A percentile compares a stretch with the other conserved stretches of the same genome.
These are phyloP conservation scores for Daldinia concentrica DNA, from an alignment of 495 filamentous ascomycete genomes.

Conservation along the genomic window DNA sequence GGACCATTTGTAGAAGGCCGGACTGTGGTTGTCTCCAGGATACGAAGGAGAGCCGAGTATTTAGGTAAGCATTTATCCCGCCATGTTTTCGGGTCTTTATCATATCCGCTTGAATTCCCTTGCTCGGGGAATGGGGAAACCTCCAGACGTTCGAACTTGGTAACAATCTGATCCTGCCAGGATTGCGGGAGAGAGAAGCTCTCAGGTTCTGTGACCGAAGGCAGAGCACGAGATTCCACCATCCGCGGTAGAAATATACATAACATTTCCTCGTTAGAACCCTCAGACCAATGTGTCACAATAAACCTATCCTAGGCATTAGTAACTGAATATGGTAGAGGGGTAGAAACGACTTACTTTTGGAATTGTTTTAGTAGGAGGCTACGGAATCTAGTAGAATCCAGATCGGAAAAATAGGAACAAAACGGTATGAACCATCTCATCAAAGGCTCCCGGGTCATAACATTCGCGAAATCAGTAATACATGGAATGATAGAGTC, in stretches of 20 bases:
- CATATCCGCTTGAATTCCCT: constrained; percentile 52
- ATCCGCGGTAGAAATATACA: constrained; percentile 76
- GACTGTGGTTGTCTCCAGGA: constrained; percentile 58
- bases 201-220: constrained; percentile 59
- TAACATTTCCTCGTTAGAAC: constrained; percentile 70
- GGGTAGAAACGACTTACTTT: constrained; percentile 59
- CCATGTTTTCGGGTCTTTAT: constrained; percentile 63
- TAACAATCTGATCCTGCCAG: constrained; percentile 75
- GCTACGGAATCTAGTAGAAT: constrained; percentile 76
- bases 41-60: constrained; percentile 61
- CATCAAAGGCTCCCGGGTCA: constrained; percentile 70
- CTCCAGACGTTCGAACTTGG: constrained; percentile 67
- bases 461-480: constrained; percentile 66
- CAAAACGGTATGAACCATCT: constrained; percentile 84
- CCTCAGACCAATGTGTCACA: constrained; percentile 71
- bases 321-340: constrained; percentile 18
- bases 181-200: constrained; percentile 68
- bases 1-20: constrained; percentile 64
- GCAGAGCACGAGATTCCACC: constrained; percentile 62
- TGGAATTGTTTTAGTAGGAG: constrained; percentile 83
- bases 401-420: constrained; percentile 76
- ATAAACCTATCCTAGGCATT: constrained; percentile 66
- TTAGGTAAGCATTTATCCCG: constrained; percentile 64
- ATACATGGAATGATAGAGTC: constrained; percentile 77
- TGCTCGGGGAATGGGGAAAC: constrained; percentile 65